These are phyloP conservation scores for Rhypophila decipiens DNA, from an alignment of 495 filamentous ascomycete species.

Conservation along the genomic window DNA sequence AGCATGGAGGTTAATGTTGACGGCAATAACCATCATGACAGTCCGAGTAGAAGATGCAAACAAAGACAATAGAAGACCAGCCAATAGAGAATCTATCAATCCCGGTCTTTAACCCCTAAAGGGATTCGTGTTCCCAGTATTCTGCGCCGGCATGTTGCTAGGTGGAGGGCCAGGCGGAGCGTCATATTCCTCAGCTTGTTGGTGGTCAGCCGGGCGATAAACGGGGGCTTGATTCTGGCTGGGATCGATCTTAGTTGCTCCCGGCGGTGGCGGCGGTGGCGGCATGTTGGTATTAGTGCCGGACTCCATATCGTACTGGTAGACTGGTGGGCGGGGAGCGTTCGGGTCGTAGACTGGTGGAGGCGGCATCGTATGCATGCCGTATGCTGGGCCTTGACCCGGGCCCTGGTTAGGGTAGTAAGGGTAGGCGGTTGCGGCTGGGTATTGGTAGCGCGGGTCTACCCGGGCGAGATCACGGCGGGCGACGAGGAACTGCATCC, in stretches of 20 bases:
- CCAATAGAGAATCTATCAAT: too few species aligned
- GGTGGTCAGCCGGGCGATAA: slow-evolving; percentile 16
- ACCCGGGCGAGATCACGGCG: slow-evolving; percentile 46
- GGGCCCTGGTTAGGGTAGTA: slow-evolving; percentile 20
- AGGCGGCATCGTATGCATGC: slow-evolving; percentile 55
- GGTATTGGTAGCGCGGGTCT: slow-evolving; percentile 45
- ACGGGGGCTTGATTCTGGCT: slow-evolving; percentile 32
- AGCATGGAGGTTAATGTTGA: too few species aligned
- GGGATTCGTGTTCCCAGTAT: slow-evolving; percentile 19
- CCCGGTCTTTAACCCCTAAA: slow-evolving; percentile 16
- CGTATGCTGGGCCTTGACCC: slow-evolving; percentile 26
- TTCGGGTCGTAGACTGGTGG: slow-evolving; percentile 46
- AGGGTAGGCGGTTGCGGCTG: slow-evolving; percentile 16
- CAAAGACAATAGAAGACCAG: too few species aligned
- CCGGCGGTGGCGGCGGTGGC: slow-evolving; percentile 45
- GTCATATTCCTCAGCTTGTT: slow-evolving; percentile 24
- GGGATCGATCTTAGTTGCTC: slow-evolving; percentile 52
- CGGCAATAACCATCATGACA: too few species aligned
- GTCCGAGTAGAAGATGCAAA: too few species aligned
- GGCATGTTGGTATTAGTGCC: too few species aligned
- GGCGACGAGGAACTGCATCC: slow-evolving; percentile 54
- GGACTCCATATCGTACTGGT: too few species aligned
- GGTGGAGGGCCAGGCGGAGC: slow-evolving; percentile 43
- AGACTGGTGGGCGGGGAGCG: slow-evolving; percentile 44
- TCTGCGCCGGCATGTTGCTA: slow-evolving; percentile 6